A percentile compares a stretch with the other conserved stretches of the same genome.
Conservation (phyloP, 768 basidiomycete genomes). For the Pholiota molesta region DNA sequence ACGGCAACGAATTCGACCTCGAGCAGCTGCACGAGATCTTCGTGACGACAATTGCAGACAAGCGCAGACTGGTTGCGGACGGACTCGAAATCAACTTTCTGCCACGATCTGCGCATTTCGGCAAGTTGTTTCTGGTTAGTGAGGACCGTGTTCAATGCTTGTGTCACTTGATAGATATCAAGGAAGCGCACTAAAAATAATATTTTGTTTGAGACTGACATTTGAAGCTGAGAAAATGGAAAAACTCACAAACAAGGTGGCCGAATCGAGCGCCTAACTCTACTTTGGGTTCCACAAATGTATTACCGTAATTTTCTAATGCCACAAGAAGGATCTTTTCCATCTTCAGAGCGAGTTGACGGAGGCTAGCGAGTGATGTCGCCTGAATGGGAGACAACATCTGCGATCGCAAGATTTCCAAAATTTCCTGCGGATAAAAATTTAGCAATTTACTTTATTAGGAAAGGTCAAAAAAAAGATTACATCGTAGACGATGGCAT, state of each 20-base stretch:
- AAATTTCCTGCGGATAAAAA: constrained; percentile 64
- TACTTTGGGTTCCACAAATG: constrained; percentile 90
- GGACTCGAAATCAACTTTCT: constrained; percentile 87
- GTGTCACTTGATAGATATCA: constrained; percentile 91
- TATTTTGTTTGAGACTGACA: constrained; percentile 10
- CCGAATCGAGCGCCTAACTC: constrained; percentile 91
- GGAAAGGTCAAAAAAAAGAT: constrained; percentile 12
- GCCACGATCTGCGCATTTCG: constrained; percentile 89
- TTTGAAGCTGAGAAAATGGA: constrained; percentile 8
- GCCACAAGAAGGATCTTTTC: constrained; percentile 85
- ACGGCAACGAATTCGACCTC: constrained; percentile 84
- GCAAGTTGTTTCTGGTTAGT: constrained; percentile 83
- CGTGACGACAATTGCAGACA: constrained; percentile 91
- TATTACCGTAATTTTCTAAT: constrained; percentile 81
- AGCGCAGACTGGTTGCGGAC: constrained; percentile 92
- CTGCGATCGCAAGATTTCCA: constrained; percentile 83
- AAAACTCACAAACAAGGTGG: constrained; percentile 79
- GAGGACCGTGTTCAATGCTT: constrained; percentile 85
- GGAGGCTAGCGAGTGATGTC: constrained; percentile 67
- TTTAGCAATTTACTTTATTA: constrained; percentile 19
- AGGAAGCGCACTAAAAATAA: constrained; percentile 75
- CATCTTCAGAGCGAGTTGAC: constrained; percentile 88
- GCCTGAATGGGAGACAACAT: constrained; percentile 80
- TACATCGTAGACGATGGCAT: constrained; percentile 91
- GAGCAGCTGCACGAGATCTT: constrained; percentile 82